A percentile compares a stretch with the other conserved stretches of the same genome.
Evolutionary conservation across 768 basidiomycete species (phyloP).

Genomic region (Boletus fagicola): DNA sequence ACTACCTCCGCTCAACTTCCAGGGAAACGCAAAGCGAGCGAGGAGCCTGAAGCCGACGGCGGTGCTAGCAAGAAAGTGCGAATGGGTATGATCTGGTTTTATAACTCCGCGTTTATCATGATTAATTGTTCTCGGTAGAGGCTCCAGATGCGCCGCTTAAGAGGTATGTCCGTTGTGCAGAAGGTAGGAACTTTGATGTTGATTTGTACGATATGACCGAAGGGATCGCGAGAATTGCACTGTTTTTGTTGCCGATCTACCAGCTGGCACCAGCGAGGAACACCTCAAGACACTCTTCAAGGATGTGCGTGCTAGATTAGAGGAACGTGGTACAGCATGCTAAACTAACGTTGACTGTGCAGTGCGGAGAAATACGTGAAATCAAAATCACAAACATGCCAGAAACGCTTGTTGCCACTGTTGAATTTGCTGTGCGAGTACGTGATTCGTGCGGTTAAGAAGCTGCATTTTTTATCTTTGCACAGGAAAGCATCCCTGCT

Average conservation of each 20-base stretch:
- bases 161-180: slow-evolving; percentile 40
- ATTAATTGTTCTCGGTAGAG: slow-evolving; percentile 33
- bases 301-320: slow-evolving; percentile 56
- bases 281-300: slow-evolving; percentile 77
- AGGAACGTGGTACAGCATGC: background rate
- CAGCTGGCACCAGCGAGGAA: slow-evolving; percentile 52
- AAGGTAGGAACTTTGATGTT: background rate
- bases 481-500: slow-evolving; percentile 74
- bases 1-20: slow-evolving; percentile 38
- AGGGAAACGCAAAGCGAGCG: slow-evolving; percentile 65
- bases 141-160: slow-evolving; percentile 51
- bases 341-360: slow-evolving; percentile 13
- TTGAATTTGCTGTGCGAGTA: slow-evolving; percentile 77
- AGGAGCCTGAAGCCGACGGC: slow-evolving; percentile 37
- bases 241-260: slow-evolving; percentile 79
- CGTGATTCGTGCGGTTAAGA: background rate
- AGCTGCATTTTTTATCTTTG: background rate
- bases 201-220: background rate
- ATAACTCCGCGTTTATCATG: background rate
- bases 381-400: slow-evolving; percentile 69
- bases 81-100: slow-evolving; percentile 45
- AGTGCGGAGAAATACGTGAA: slow-evolving; percentile 90
- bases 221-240: slow-evolving; percentile 97
- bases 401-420: slow-evolving; percentile 68
- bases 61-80: slow-evolving; percentile 61